Evolutionary conservation across 768 basidiomycete species (phyloP), one percentile per base, ranked within the genome.

Genomic region (Pleurotus djamor): DNA sequence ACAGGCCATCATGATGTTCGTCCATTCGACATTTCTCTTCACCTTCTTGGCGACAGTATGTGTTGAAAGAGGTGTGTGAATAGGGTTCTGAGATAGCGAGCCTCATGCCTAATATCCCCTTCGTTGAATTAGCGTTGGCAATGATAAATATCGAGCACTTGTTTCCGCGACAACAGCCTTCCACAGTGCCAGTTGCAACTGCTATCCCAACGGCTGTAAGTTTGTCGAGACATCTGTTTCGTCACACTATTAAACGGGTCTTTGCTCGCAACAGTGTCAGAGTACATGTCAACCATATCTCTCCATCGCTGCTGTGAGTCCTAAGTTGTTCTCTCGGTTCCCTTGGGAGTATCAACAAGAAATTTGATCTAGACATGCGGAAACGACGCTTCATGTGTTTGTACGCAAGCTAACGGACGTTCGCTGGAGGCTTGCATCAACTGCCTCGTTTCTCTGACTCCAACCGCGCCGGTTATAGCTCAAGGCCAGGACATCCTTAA

Each of bases 391-490:
- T 37, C 54, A 8, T 74, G 73, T 55, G 8, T 72, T 2, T 74
- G 73, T 35, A 68, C 67, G 2, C 35, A 60, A 4, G n/a, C 62
- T 41, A 64, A 68, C 50, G 68, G 68, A 21, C 50, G 36, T 1
- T 44, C 60, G 13, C 62, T 76, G 6, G 66, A 72, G 34, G 57
- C 41, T 4, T 77, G 76, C 51, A 64, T 76, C 33, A 68, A 72
- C 47, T 77, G 74, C 51, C 56, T 69, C 4, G 60, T 66, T 12
- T 54, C 52, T 1, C 34, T 59, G 6, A 63, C 59, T n/a, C 65
- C 70, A 0, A 64, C 63, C 2, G 28, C 28, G 2, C 32, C 49
- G 2, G 51, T 57, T 2, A 61, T 68, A 14, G 34, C 52, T 5
- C 5, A 60, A 12, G 72, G 68, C 5, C 67, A 72, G 41, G 38